These are phyloP conservation scores for Diutina neorugosa DNA, from an alignment of 1,139 yeast species.

Conservation along the genomic window DNA sequence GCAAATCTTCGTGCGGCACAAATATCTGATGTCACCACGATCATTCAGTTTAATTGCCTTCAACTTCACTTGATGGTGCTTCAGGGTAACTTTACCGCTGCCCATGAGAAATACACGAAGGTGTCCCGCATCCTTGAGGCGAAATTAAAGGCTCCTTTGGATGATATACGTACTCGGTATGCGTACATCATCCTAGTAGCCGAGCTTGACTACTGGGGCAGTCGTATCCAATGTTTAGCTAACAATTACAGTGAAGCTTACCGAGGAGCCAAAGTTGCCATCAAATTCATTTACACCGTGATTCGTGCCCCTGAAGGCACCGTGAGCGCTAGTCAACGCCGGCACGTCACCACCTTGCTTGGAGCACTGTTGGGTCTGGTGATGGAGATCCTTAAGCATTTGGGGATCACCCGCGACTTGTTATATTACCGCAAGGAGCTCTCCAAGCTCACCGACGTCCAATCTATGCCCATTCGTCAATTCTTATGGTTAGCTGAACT, in stretches of 20 bases:
- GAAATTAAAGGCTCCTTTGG: background rate
- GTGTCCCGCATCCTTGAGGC: background rate
- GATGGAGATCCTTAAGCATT: background rate
- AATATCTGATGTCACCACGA: background rate
- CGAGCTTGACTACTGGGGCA: background rate
- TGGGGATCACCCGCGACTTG: slow-evolving; percentile 1
- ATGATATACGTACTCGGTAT: background rate
- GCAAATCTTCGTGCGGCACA: background rate
- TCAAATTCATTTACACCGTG: background rate
- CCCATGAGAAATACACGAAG: background rate
- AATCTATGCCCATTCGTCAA: background rate
- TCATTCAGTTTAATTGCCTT: background rate
- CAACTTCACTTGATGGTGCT: background rate
- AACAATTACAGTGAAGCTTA: background rate
- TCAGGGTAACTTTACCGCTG: background rate
- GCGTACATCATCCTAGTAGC: background rate
- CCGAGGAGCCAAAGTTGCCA: background rate
- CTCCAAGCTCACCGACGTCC: background rate
- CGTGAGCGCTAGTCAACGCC: background rate
- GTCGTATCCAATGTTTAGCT: background rate
- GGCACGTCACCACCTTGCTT: background rate
- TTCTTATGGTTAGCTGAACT: background rate
- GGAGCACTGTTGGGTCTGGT: background rate
- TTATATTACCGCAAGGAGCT: background rate
- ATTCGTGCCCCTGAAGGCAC: background rate